A percentile compares a stretch with the other conserved stretches of the same genome.
These are phyloP conservation scores for Linderina pennispora DNA, from an alignment of 192 early-diverging fungal genomes.

Conservation along the genomic window DNA sequence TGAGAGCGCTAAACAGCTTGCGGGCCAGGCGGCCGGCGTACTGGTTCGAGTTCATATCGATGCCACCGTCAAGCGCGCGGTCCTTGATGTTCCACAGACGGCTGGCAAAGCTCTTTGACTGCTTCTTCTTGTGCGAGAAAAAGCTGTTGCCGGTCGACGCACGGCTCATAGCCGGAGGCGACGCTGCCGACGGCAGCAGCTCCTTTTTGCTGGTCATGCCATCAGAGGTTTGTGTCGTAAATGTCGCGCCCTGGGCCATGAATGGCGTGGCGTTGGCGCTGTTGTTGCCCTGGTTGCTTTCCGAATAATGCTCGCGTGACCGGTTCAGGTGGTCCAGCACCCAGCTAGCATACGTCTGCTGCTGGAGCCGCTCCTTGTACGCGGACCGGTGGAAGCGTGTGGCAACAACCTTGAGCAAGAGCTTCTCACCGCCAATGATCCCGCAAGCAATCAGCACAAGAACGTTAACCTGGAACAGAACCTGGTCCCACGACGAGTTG, in stretches of 20 bases:
- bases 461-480: slow-evolving; percentile 51
- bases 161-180: slow-evolving; percentile 20
- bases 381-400: slow-evolving; percentile 58
- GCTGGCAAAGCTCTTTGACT: slow-evolving; percentile 22
- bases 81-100: slow-evolving; percentile 44
- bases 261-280: slow-evolving; percentile 15
- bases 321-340: slow-evolving; percentile 54
- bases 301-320: slow-evolving; percentile 48
- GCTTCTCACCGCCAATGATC: slow-evolving; percentile 54
- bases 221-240: slow-evolving; percentile 4
- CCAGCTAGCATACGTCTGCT: slow-evolving; percentile 53
- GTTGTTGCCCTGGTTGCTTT: background rate
- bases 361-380: slow-evolving; percentile 58
- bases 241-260: slow-evolving; percentile 15
- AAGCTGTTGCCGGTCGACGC: slow-evolving; percentile 26
- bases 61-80: slow-evolving; percentile 41
- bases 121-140: slow-evolving; percentile 17
- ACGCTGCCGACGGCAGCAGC: slow-evolving; percentile 11
- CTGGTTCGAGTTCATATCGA: slow-evolving; percentile 57
- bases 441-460: slow-evolving; percentile 45
- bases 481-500: slow-evolving; percentile 42
- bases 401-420: slow-evolving; percentile 57
- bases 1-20: slow-evolving; percentile 54
- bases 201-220: slow-evolving; percentile 31
- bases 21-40: slow-evolving; percentile 54